Base-by-base conservation (phyloP, 2,329 filamentous ascomycete species). In the Diaporthe citri region DNA sequence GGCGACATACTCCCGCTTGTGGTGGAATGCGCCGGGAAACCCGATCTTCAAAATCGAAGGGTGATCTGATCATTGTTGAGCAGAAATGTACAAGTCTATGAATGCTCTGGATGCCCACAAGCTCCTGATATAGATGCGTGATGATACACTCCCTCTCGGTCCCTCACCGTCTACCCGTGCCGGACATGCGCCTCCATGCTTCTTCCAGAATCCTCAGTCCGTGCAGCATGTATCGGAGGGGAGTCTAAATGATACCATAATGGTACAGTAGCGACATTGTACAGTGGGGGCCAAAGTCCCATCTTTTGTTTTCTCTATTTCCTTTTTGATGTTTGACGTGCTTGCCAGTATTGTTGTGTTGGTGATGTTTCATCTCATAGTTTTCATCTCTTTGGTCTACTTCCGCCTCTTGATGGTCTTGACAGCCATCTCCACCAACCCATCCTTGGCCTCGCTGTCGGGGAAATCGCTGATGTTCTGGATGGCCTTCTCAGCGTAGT, bases 361-460 rank as follows among this genome's bases (percentile, higher is more conserved):
- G 15, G 46, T 36, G 22, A 25, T 52, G 60, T 22, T 39, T 36
- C 62, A 17, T 59, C n/a, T 12, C 5, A 28, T 28, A 7, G 28
- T 1, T 5, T 36, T 25, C 4, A 25, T 41, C 34, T 51, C 17
- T 62, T 15, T 22, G 15, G 31, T 57, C 57, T 81, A 98, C 85
- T 98, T 98, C 83, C 95, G 90, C 81, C 96, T 90, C 85, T 95
- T 93, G 87, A 98, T 91, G 22, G 96, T 95, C 87, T 98, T 98
- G 79, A 93, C 90, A 79, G 95, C 97, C 95, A 98, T 98, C 81
- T 98, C 95, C 60, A 98, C 87, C 55, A 99, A 87, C 0, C 96
- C 96, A 41, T 93, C 90, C 87, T 98, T 98, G 75, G 97, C 97
- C 78, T 98, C 96, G 82, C 95, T 96, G n/a, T 96, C 93, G 9